Base-by-base conservation (phyloP, 208 protist genomes). In the Vickermania spadyakhi region DNA sequence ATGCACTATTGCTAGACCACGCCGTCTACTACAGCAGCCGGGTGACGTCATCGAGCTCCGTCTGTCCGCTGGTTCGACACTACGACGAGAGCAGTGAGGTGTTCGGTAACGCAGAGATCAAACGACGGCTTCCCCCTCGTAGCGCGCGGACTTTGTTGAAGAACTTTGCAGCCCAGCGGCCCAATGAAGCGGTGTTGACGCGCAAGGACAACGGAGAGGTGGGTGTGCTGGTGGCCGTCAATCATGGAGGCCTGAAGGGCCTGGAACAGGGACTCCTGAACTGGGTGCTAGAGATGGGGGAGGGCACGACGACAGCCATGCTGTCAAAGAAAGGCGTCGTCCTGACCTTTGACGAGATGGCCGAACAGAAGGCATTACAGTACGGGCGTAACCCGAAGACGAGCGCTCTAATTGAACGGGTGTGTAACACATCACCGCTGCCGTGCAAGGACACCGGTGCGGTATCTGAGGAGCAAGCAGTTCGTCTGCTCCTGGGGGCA, bases 341-440 rank as follows among this genome's bases (percentile, higher is more conserved):
- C 28, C 89, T 94, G 82, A 94, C 88, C 3, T 94, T 94, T 60
- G 82, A 94, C 62, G 84, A 94, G 42, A 68, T 94, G 27, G 82
- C 73, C 0, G 62, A 77, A 42, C 62, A 64, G 7, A 63, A 76
- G 23, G 80, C 70, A 30, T 57, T 90, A 23, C 25, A 66, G 26
- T 89, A 86, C 62, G 71, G 72, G 31, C 62, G 71, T 30, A 66
- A 23, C 51, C 5, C 21, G 7, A 27, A 27, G 21, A 27, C 51
- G 75, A 53, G 58, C 63, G 31, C 51, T 84, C 52, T 61, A 28
- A 0, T 77, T 79, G 51, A 56, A 82, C 11, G 31, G 52, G 1
- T 64, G 79, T 58, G 72, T 3, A 78, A 79, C 3, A 28, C 60
- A 5, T 78, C 76, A 36, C 21, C 55, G 18, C 73, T 88, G 18